Evolutionary conservation across 495 filamentous ascomycete species (phyloP).

Genomic region (Xylaria cubensis): DNA sequence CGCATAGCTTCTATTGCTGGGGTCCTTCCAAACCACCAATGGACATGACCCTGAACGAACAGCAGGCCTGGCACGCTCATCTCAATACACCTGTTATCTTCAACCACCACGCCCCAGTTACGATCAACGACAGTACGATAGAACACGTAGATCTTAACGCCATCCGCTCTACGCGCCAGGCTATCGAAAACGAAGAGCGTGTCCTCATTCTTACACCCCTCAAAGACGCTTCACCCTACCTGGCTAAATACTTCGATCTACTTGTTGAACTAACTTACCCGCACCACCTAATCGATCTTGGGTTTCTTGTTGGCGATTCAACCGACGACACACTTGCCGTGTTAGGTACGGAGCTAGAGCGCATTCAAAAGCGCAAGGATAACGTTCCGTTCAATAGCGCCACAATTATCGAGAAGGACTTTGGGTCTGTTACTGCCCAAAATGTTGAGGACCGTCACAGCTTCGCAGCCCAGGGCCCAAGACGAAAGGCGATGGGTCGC

Average conservation of each 20-base stretch:
- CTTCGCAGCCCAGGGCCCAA: conserved; percentile 86
- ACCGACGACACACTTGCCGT: conserved; percentile 87
- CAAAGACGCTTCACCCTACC: conserved; percentile 81
- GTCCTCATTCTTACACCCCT: conserved; percentile 95
- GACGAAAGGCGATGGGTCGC: conserved; percentile 86
- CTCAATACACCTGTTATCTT: conserved; percentile 91
- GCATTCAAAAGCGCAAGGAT: conserved; percentile 83
- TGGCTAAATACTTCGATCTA: conserved; percentile 92
- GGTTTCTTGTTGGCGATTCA: conserved; percentile 90
- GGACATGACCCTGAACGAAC: conserved; percentile 90
- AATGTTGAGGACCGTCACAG: conserved; percentile 81
- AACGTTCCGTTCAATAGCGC: conserved; percentile 83
- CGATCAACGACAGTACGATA: conserved; percentile 83
- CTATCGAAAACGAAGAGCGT: conserved; percentile 79
- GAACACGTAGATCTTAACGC: conserved; percentile 80
- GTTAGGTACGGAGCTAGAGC: conserved; percentile 80
- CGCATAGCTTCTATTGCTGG: conserved; percentile 90
- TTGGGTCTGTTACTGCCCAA: conserved; percentile 73
- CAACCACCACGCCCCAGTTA: conserved; percentile 89
- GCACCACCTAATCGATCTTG: conserved; percentile 93
- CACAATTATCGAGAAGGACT: conserved; percentile 87
- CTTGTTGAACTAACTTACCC: conserved; percentile 90
- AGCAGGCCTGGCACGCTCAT: conserved; percentile 86
- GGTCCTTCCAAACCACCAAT: conserved; percentile 91
- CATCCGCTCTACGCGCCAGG: conserved; percentile 80